A percentile compares a stretch with the other conserved stretches of the same genome.
Evolutionary conservation across 2,329 filamentous ascomycete species (phyloP).

Genomic region (Endocalyx cinctus): DNA sequence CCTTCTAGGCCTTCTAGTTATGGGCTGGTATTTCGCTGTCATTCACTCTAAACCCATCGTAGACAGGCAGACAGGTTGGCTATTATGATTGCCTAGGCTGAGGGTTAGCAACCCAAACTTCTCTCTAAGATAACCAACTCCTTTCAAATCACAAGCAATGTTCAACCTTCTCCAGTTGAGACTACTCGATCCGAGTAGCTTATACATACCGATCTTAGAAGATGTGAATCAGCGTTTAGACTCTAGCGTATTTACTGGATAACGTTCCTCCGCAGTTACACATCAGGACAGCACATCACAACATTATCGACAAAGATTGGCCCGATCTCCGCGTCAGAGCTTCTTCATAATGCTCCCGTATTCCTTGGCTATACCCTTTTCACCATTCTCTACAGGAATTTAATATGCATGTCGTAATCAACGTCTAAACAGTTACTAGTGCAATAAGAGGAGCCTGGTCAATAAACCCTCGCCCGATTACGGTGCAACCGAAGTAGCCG

Average conservation of each 20-base stretch:
- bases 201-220: conserved; percentile 14
- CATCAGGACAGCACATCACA: conserved; percentile 16
- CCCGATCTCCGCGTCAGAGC: conserved; percentile 13
- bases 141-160: no score
- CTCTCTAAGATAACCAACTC: no score
- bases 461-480: conserved; percentile 23
- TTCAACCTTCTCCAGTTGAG: no score
- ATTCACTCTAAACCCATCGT: no score
- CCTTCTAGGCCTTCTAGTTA: conserved; percentile 16
- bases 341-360: conserved; percentile 14
- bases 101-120: no score
- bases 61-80: no score
- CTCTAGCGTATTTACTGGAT: conserved; percentile 15
- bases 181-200: conserved; percentile 11
- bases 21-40: conserved; percentile 11
- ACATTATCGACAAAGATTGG: conserved; percentile 15
- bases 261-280: conserved; percentile 18
- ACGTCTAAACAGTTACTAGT: conserved; percentile 16
- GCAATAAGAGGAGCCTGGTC: conserved; percentile 20
- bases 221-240: conserved; percentile 11
- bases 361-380: conserved; percentile 19
- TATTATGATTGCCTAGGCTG: no score
- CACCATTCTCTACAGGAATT: conserved; percentile 16
- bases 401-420: conserved; percentile 21
- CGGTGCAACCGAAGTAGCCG: conserved; percentile 23